Base-by-base conservation (phyloP, 2,329 filamentous ascomycete genomes). In the Trichoderma cornu-damae region DNA sequence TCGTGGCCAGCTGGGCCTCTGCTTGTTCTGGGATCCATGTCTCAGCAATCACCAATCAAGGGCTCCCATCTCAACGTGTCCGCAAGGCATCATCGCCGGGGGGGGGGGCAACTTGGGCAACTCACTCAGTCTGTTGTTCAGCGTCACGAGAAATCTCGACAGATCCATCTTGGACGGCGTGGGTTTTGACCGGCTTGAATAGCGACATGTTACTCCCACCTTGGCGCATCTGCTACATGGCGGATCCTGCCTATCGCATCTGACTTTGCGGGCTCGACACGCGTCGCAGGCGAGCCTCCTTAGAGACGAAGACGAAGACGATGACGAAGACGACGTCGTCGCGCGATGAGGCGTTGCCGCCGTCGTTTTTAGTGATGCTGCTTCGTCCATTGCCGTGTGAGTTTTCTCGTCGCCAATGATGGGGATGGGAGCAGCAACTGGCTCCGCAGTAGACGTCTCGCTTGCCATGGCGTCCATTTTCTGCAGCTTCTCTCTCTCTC, bases 241-340 rank as follows among this genome's bases (percentile, higher is more conserved):
- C 2, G 57, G 57, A 20, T 50, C 34, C 12, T 46, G 34, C 32
- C 51, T 32, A 22, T 59, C 57, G 57, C 57, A 59, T 30, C 43
- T 37, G 16, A 55, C 43, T 11, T 56, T 59, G 22, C 51, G 38
- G 18, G 40, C 43, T 4, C 57, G 57, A 37, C 57, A 59, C 3
- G 43, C 37, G 5, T 59, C 38, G 50, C 57, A 59, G 4, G 54
- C 38, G 2, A 35, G 52, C n/a, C 52, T 43, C 26, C 42, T 34
- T 9, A 55, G 28, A 38, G 52, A 37, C 1, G 52, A 55, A 38
- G 52, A 37, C 1, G 52, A 55, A 12, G 43, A 26, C 11, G 28
- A 30, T 30, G 28, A 30, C 6, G 28, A 6, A 8, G 40, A 43
- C 12, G 40, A 43, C 0, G 40, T 24, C n/a, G 20, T 37, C 1